Conservation (phyloP, 2,329 filamentous ascomycete genomes). For the Immersiporthe knoxdaviesiana region DNA sequence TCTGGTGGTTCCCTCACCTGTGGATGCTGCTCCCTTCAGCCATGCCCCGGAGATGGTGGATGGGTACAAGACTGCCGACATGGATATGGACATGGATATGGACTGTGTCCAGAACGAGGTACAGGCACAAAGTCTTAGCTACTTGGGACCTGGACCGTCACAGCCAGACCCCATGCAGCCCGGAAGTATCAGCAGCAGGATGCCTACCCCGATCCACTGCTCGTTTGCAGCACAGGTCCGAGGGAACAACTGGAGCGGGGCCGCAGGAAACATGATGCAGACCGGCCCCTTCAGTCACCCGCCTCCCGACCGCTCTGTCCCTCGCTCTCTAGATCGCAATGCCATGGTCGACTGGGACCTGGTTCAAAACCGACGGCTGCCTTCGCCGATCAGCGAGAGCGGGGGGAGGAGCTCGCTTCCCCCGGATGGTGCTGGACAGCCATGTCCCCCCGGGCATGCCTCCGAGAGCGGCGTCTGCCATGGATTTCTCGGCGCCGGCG, state of each 20-base stretch:
- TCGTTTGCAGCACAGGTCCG: conserved; percentile 59
- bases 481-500: conserved; percentile 36
- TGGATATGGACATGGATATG: conserved; percentile 57
- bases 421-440: conserved; percentile 46
- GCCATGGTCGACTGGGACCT: conserved; percentile 52
- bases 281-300: conserved; percentile 43
- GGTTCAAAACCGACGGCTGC: conserved; percentile 57
- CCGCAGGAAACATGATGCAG: conserved; percentile 40
- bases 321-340: conserved; percentile 50
- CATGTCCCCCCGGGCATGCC: conserved; percentile 41
- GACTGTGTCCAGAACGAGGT: conserved; percentile 38
- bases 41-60: conserved; percentile 37
- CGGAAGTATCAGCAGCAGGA: conserved; percentile 47
- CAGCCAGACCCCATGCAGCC: conserved; percentile 39
- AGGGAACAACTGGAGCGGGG: conserved; percentile 52
- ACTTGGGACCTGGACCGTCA: conserved; percentile 38
- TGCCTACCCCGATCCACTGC: conserved; percentile 64
- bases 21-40: conserved; percentile 22
- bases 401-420: conserved; percentile 51
- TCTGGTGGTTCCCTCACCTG: conserved; percentile 30
- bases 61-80: conserved; percentile 31
- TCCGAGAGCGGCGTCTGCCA: conserved; percentile 41
- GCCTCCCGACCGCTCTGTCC: conserved; percentile 49
- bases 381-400: conserved; percentile 63
- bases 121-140: conserved; percentile 27